Evolutionary conservation across 2,329 filamentous ascomycete species (phyloP).

Genomic region (Xylariaceae sp.): DNA sequence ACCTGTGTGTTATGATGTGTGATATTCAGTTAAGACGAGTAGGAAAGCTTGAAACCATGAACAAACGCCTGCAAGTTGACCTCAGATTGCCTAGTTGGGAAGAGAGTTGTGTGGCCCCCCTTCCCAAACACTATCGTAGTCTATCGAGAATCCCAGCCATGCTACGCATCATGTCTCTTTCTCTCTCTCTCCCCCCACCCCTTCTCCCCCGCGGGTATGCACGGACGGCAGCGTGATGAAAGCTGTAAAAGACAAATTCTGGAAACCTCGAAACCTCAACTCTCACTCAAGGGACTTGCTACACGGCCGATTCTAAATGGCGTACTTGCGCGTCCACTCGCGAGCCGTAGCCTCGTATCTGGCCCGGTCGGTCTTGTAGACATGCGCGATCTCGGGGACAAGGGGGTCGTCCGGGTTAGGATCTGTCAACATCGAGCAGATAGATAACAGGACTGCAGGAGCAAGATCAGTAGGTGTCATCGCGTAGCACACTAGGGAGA

Average conservation of each 20-base stretch:
- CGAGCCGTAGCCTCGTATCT: conserved; percentile 94
- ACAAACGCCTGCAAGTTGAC: conserved; percentile 17
- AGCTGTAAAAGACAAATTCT: too few relatives aligned
- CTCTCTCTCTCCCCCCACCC: neutral
- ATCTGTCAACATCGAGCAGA: conserved; percentile 99
- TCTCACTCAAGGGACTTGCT: too few relatives aligned
- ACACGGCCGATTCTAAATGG: conserved; percentile 67
- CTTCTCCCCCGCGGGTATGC: neutral
- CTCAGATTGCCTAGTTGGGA: conserved; percentile 24
- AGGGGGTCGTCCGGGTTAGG: conserved; percentile 98
- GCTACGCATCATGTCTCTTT: neutral
- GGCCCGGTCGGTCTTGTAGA: conserved; percentile 98
- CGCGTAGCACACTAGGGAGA: neutral
- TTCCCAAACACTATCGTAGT: conserved; percentile 20
- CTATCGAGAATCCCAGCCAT: conserved; percentile 10
- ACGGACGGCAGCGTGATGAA: neutral
- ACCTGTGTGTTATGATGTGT: too few relatives aligned
- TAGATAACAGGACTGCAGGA: conserved; percentile 79
- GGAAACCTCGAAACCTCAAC: too few relatives aligned
- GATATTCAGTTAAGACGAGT: too few relatives aligned
- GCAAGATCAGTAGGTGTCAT: conserved; percentile 7
- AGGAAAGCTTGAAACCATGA: neutral
- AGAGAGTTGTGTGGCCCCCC: conserved; percentile 17
- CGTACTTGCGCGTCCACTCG: conserved; percentile 99
- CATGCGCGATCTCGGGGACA: conserved; percentile 97